Base-by-base conservation (phyloP, 305 asterid species). In the Fraxinus angustifolia region DNA sequence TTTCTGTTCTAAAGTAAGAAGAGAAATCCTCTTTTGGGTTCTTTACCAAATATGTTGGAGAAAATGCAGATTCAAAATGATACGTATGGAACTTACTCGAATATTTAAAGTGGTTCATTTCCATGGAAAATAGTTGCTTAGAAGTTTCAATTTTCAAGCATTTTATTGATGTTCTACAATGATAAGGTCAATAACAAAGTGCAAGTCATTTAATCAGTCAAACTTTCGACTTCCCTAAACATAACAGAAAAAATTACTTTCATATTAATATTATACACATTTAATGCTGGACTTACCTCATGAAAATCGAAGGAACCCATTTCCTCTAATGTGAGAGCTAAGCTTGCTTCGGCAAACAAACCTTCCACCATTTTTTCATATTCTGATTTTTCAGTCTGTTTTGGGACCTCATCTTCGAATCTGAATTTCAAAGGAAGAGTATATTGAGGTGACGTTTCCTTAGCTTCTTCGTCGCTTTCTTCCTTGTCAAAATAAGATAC, bases 361-460 rank as follows among this genome's bases (percentile, higher is more conserved):
- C 16, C 79, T 10, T 88, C 92, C 8, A 82, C 17, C 85, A 81
- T 85, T 3, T 48, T 81, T 17, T 88, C 92, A 1, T 19, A 2
- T 33, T 86, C 90, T 12, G 93, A 84, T 78, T 84, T 80, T 33
- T 84, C 91, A 23, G 45, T 81, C 33, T 50, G 56, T 77, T 84
- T 28, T 30, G 82, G 87, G 40, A 71, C 78, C 78, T 87, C 92
- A 34, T 90, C 91, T 17, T 87, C 90, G 36, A 91, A 90, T 60
- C 85, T 56, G 75, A 91, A 90, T 80, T 85, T 91, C 80, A 21
- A 26, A 0, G 93, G 89, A 30, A 85, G 89, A 17, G 67, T 17
- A 23, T 19, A 73, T 58, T 42, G 82, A 77, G 79, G 19, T 50
- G 68, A 42, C 10, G 45, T 16, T 74, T 78, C 71, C 78, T 17